Evolutionary conservation across 208 protist genomes (phyloP).

Genomic region (Leishmania tarentolae): DNA sequence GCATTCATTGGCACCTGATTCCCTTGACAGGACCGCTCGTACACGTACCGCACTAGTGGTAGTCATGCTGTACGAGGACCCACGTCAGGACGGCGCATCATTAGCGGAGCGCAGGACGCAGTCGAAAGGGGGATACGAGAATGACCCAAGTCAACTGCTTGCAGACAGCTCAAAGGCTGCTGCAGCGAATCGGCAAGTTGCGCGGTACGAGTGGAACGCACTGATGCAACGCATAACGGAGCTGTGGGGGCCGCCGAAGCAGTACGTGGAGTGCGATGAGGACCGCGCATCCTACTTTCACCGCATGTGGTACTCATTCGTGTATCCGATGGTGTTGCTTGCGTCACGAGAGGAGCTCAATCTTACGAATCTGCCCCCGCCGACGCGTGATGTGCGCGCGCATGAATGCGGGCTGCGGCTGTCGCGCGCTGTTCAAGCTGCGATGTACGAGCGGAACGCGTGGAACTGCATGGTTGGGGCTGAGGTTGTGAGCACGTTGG

Average conservation of each 20-base stretch:
- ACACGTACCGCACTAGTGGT: neutral
- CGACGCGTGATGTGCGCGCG: slow-evolving; percentile 28
- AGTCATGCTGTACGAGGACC: neutral
- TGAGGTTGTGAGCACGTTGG: slow-evolving; percentile 34
- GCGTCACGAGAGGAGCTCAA: neutral
- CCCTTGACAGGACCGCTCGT: neutral
- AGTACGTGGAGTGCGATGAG: neutral
- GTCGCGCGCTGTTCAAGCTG: slow-evolving; percentile 34
- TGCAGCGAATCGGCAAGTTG: neutral
- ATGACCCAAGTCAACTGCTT: neutral
- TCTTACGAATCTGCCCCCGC: slow-evolving; percentile 12
- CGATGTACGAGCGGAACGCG: slow-evolving; percentile 38
- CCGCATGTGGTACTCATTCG: neutral
- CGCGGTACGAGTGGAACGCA: neutral
- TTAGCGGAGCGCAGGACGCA: neutral
- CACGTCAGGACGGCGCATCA: neutral
- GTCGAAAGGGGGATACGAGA: neutral
- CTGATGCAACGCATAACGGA: neutral
- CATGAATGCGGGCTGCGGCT: slow-evolving; percentile 43
- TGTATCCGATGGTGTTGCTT: slow-evolving; percentile 2
- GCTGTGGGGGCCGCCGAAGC: neutral
- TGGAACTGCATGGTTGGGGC: slow-evolving; percentile 53
- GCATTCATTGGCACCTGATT: neutral
- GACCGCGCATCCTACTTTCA: neutral
- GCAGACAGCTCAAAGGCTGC: neutral